Percentiles rank a stretch among this genome's conserved stretches.
These are phyloP conservation scores for Leishmania mexicana DNA, from an alignment of 208 protist species.

Conservation along the genomic window DNA sequence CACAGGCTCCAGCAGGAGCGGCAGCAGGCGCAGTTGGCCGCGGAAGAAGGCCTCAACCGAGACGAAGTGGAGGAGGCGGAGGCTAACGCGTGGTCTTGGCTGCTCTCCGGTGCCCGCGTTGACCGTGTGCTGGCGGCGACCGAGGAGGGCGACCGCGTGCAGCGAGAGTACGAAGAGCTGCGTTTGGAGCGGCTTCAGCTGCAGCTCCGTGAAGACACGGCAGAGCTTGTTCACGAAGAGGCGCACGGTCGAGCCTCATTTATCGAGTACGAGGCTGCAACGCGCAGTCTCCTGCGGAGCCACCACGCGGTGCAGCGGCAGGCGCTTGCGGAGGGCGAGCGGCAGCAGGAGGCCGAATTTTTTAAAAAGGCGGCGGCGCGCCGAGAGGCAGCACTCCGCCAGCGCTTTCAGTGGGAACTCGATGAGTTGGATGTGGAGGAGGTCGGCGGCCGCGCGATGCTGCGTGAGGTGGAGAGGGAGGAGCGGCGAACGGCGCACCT, in stretches of 20 bases:
- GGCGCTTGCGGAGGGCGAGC: constrained; percentile 15
- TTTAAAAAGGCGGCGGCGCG: constrained; percentile 6
- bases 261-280: constrained; percentile 23
- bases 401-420: constrained; percentile 23
- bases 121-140: constrained; percentile 34
- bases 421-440: constrained; percentile 52
- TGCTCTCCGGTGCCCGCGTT: constrained; percentile 28
- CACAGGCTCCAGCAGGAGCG: not conserved
- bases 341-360: constrained; percentile 8
- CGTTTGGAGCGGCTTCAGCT: constrained; percentile 9
- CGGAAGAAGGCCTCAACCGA: constrained; percentile 10
- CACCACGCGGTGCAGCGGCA: constrained; percentile 11
- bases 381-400: constrained; percentile 15
- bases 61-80: constrained; percentile 12
- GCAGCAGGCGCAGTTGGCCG: not conserved
- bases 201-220: constrained; percentile 16
- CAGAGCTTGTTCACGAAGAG: constrained; percentile 32
- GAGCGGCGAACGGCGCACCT: constrained; percentile 31
- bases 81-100: constrained; percentile 27
- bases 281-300: constrained; percentile 14
- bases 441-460: constrained; percentile 37
- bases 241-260: constrained; percentile 15
- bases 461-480: constrained; percentile 51
- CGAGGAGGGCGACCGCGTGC: constrained; percentile 39
- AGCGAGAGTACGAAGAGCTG: constrained; percentile 32